Base-by-base conservation (phyloP, 768 basidiomycete species). In the Suillus clintonianus region DNA sequence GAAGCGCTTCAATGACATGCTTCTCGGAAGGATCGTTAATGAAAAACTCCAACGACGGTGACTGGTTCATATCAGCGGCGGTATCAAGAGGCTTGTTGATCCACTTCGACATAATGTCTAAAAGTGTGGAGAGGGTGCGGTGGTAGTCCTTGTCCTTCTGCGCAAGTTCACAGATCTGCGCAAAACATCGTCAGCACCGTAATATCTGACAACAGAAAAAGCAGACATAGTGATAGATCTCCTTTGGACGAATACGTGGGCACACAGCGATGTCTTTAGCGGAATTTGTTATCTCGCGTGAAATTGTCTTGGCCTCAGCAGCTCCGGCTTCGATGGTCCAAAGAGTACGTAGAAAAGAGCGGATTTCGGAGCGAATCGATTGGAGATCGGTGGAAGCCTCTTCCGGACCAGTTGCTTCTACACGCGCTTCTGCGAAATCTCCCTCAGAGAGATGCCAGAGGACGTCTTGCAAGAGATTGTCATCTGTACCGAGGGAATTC, bases 361-460 rank as follows among this genome's bases (percentile, higher is more conserved):
- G 83, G 7, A 91, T 71, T 0, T 88, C 77, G 15, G 72, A 64
- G 11, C 83, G 84, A 27, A 90, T 67, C 41, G 82, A 81, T 3
- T 81, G 67, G 59, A 85, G 71, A 59, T 92, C 90, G 0, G 76
- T 72, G 0, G 79, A 71, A 0, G 81, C 85, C 54, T 86, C 79
- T 30, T 83, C 81, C 8, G 77, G 72, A 57, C 83, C 77, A 30
- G 77, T 63, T 22, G 72, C 65, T n/a, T 74, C 67, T 36, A 83
- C 70, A 5, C 74, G 70, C 4, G 82, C 77, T 1, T 74, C 70
- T 17, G 77, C 71, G 41, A 86, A 61, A 63, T 90, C 86, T 27
- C 83, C 84, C 67, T 87, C 78, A 5, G 81, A 78, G 37, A 92
- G 75, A 67, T 90, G 86, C 84, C 85, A 91, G 42, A 91, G 73